Evolutionary conservation across 768 basidiomycete genomes (phyloP), one percentile per base, ranked within the genome.

Genomic region (Amanita muscaria): DNA sequence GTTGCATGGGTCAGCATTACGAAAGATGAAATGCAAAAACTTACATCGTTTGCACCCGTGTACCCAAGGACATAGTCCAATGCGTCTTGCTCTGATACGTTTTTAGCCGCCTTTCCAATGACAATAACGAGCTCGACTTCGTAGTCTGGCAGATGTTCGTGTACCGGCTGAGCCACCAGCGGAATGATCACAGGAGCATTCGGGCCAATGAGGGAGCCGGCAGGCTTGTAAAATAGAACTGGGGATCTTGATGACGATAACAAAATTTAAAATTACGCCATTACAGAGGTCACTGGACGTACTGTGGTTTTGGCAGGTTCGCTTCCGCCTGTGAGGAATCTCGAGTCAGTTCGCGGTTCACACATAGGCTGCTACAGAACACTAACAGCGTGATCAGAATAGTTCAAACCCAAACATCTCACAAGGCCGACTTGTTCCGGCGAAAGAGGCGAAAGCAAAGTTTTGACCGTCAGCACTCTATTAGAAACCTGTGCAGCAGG

Each of bases 1-100:
- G 16, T 4, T 23, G 21, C 1, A 2, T 11, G 12, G 18, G 12
- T 18, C 23, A 10, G 33, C 9, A 27, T 21, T 6, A 37, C 18
- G 19, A 67, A 29, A 15, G 39, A 3, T 16, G 18, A 12, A 5
- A 10, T 0, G 27, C 12, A 6, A 30, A 29, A 16, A 43, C 59
- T 43, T 44, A 86, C 88, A 55, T 89, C 87, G 56, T 89, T 89
- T 4, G 78, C 83, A 2, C 70, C 82, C 3, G 83, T 86, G 56
- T 89, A 93, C 2, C 77, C 89, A 0, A 92, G 72, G 14, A 93
- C 83, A 53, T 90, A 90, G 58, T 91, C 82, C 32, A 92, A 69
- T 0, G 90, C 90, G 5, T 91, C 79, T 1, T 68, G 77, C 57
- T 87, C 86, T 0, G 78, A 72, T 18, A 94, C 87, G 55, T 92